phyloP scores from a whole-genome alignment of 2,329 filamentous ascomycete genomes.

The Colletotrichum somersetense region DNA sequence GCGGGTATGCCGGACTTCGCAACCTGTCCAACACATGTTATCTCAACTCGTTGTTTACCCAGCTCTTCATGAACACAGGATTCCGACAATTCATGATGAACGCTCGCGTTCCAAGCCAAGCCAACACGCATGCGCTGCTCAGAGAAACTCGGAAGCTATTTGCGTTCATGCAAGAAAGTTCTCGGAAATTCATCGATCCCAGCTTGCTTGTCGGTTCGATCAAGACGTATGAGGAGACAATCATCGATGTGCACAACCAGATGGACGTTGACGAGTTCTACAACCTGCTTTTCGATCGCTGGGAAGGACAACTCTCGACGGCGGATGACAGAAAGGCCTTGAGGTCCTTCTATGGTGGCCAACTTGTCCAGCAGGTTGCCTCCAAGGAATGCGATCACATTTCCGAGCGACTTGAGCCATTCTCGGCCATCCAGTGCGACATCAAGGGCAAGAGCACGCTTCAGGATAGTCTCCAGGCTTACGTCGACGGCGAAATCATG shows the following conservation, averaged over 20 bases:
- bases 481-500: constrained; percentile 96
- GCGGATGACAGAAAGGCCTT: constrained; percentile 78
- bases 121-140: constrained; percentile 75
- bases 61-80: constrained; percentile 93
- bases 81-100: constrained; percentile 88
- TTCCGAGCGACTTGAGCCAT: constrained; percentile 89
- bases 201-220: constrained; percentile 79
- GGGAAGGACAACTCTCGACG: constrained; percentile 83
- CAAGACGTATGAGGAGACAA: constrained; percentile 83
- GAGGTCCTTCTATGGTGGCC: constrained; percentile 88
- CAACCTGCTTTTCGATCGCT: constrained; percentile 90
- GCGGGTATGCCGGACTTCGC: constrained; percentile 88
- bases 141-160: constrained; percentile 85
- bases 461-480: constrained; percentile 91
- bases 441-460: constrained; percentile 91
- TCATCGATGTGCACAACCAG: constrained; percentile 88
- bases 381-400: constrained; percentile 95
- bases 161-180: constrained; percentile 85
- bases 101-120: constrained; percentile 67
- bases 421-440: constrained; percentile 95
- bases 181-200: constrained; percentile 80
- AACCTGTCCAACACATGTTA: constrained; percentile 98
- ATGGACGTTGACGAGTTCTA: constrained; percentile 99
- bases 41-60: constrained; percentile 92
- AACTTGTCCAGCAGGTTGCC: constrained; percentile 93